phyloP scores from a whole-genome alignment of 1,139 yeast species.

The Pichia sp. region DNA sequence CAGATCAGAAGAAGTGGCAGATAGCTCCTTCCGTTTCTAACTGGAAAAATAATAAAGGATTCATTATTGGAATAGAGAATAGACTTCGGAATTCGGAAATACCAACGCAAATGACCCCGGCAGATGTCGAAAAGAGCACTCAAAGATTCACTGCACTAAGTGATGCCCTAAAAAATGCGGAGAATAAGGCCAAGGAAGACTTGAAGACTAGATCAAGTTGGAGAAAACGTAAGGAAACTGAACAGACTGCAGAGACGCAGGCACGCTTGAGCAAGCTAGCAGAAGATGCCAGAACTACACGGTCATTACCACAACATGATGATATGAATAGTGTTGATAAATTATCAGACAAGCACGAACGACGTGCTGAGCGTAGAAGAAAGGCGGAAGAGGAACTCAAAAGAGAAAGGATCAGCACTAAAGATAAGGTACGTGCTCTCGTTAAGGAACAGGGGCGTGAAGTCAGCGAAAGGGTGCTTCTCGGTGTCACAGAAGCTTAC shows the following conservation, averaged over 20 bases:
- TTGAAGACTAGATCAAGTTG: constrained; percentile 52
- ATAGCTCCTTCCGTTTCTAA: constrained; percentile 91
- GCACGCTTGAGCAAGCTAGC: constrained; percentile 52
- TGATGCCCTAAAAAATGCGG: constrained; percentile 71
- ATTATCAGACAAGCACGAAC: constrained; percentile 12
- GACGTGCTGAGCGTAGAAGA: constrained; percentile 37
- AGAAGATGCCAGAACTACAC: constrained; percentile 37
- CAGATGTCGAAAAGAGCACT: constrained; percentile 38
- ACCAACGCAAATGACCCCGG: constrained; percentile 36
- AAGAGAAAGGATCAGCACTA: constrained; percentile 39
- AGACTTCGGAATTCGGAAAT: constrained; percentile 33
- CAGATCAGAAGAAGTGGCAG: constrained; percentile 76
- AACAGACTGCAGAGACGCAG: constrained; percentile 55
- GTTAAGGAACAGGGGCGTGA: constrained; percentile 44
- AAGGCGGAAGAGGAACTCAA: constrained; percentile 41
- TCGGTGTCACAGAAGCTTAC: constrained; percentile 36
- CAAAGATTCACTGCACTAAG: constrained; percentile 59
- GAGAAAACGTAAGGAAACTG: constrained; percentile 46
- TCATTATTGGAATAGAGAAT: constrained; percentile 74
- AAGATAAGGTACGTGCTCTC: constrained; percentile 34
- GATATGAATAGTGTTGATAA: background rate
- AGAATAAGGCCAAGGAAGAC: constrained; percentile 64
- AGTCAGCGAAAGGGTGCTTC: constrained; percentile 45
- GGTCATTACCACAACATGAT: too few relatives aligned
- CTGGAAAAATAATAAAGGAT: constrained; percentile 95